These are phyloP conservation scores for Podospora bellae-mahoneyi DNA, from an alignment of 495 filamentous ascomycete genomes.

Conservation along the genomic window DNA sequence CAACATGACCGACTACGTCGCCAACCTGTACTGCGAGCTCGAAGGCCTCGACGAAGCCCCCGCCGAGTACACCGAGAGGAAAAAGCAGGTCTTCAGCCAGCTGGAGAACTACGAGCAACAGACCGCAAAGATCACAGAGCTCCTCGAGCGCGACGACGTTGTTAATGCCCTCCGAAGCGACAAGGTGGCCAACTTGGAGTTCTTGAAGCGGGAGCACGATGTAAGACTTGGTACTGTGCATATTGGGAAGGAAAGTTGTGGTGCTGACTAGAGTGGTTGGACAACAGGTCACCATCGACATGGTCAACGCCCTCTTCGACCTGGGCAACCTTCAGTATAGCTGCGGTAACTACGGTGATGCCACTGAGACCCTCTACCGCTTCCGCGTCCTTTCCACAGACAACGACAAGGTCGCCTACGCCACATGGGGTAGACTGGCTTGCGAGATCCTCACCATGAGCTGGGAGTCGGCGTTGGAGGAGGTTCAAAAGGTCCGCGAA, in stretches of 20 bases:
- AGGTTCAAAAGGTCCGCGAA: conserved; percentile 90
- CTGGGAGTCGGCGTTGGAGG: conserved; percentile 96
- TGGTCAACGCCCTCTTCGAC: conserved; percentile 91
- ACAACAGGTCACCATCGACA: conserved; percentile 73
- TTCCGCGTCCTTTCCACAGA: conserved; percentile 97
- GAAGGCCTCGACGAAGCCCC: conserved; percentile 74
- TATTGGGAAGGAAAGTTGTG: neutral
- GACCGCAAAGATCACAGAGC: conserved; percentile 76
- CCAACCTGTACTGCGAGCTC: conserved; percentile 80
- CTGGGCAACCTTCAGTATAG: conserved; percentile 95
- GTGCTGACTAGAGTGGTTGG: conserved; percentile 19
- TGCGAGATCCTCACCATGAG: conserved; percentile 87
- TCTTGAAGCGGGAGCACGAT: conserved; percentile 87
- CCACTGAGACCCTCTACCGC: conserved; percentile 85
- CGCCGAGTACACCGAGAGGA: conserved; percentile 79
- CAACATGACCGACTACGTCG: conserved; percentile 97
- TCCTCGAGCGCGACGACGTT: conserved; percentile 82
- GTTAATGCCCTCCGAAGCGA: conserved; percentile 84
- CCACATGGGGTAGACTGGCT: conserved; percentile 94
- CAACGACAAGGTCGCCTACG: conserved; percentile 90
- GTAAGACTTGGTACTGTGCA: conserved; percentile 41
- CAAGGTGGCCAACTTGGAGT: conserved; percentile 96
- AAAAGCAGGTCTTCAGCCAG: conserved; percentile 80
- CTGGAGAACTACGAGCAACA: conserved; percentile 78
- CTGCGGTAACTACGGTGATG: conserved; percentile 86